phyloP scores from a whole-genome alignment of 2,329 filamentous ascomycete species.

The Penicillium sp. region DNA sequence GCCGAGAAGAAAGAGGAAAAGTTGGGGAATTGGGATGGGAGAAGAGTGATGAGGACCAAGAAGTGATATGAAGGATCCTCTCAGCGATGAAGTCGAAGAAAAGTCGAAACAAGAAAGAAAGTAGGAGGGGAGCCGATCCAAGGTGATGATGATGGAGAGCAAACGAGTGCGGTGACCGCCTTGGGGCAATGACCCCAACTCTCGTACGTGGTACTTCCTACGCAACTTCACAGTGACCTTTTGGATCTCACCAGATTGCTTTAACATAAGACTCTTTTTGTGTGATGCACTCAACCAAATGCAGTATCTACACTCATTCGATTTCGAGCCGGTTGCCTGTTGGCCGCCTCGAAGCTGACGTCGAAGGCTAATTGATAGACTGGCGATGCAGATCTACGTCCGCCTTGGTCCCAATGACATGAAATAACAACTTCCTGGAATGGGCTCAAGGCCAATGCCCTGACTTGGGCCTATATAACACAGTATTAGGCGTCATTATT shows the following conservation, averaged over 20 bases:
- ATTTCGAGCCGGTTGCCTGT: neutral
- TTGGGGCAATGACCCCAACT: neutral
- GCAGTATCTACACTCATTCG: neutral
- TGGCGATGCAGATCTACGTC: constrained; percentile 3
- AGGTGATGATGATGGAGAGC: constrained; percentile 12
- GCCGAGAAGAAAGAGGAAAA: constrained; percentile 25
- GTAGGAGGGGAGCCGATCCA: constrained; percentile 14
- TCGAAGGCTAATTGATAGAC: neutral
- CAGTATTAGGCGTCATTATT: constrained; percentile 5
- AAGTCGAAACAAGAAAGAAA: constrained; percentile 25
- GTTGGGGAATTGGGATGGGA: constrained; percentile 8
- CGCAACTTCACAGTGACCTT: neutral
- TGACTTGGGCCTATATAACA: neutral
- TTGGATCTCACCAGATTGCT: neutral
- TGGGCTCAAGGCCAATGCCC: neutral
- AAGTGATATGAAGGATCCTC: constrained; percentile 8
- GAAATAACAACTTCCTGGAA: neutral
- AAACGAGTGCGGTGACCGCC: constrained; percentile 13
- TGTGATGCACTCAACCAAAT: neutral
- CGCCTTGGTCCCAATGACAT: neutral
- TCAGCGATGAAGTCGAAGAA: constrained; percentile 13
- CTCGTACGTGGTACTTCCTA: neutral
- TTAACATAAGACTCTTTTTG: neutral
- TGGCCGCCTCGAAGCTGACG: constrained; percentile 2
- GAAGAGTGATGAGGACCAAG: constrained; percentile 1